Percentiles rank a stretch among this genome's conserved stretches.
Conservation (phyloP, 176 grass and related monocot species). For the Leersia perrieri region DNA sequence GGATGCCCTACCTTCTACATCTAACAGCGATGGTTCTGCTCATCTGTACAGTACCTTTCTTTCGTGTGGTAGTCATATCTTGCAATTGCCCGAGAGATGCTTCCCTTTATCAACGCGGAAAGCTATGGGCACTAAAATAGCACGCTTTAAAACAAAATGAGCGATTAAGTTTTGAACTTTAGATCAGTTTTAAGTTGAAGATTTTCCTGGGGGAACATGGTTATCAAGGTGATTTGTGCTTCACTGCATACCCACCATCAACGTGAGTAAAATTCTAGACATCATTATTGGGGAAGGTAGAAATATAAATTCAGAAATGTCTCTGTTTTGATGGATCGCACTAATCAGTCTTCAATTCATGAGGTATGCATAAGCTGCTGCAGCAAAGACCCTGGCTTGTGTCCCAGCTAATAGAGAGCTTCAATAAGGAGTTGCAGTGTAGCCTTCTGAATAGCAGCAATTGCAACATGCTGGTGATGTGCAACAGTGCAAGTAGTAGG, state of each 20-base stretch:
- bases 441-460: background rate
- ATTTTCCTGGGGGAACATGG: too few species aligned
- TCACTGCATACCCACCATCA: background rate
- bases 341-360: background rate
- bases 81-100: background rate
- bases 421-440: background rate
- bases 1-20: background rate
- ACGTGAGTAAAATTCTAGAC: background rate
- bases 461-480: background rate
- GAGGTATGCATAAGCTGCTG: background rate
- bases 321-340: background rate
- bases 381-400: background rate
- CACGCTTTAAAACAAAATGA: background rate
- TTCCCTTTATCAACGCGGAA: background rate
- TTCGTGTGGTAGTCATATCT: background rate
- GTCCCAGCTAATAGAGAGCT: background rate
- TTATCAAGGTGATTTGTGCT: background rate
- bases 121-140: background rate
- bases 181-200: background rate
- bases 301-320: background rate
- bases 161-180: background rate
- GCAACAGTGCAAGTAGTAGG: background rate
- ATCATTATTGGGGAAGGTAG: background rate
- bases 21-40: slow-evolving; percentile 2
- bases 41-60: background rate